Conservation (phyloP, 192 early-diverging fungal genomes). For the Diversispora epigaea region DNA sequence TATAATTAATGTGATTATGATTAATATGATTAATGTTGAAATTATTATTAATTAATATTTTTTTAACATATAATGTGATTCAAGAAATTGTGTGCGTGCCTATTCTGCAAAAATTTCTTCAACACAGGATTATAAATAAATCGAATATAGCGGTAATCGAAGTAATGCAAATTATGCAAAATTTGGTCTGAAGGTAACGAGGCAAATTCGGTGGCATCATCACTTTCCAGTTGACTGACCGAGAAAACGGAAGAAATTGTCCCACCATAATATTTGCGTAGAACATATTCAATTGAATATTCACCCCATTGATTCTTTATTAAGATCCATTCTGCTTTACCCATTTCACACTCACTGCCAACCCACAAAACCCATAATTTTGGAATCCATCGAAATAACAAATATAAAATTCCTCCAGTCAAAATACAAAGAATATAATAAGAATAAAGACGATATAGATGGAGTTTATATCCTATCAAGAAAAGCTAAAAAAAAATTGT, state of each 20-base stretch:
- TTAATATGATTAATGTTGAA: too few species aligned
- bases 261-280: slow-evolving; percentile 62
- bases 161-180: slow-evolving; percentile 46
- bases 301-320: slow-evolving; percentile 66
- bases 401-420: slow-evolving; percentile 68
- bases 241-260: slow-evolving; percentile 70
- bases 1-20: too few species aligned
- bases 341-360: slow-evolving; percentile 61
- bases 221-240: slow-evolving; percentile 46
- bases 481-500: slow-evolving; percentile 36
- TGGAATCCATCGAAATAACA: slow-evolving; percentile 87
- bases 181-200: slow-evolving; percentile 29
- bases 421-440: slow-evolving; percentile 67
- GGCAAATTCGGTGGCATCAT: slow-evolving; percentile 25
- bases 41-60: background rate
- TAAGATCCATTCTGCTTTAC: slow-evolving; percentile 62
- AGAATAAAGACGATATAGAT: slow-evolving; percentile 46
- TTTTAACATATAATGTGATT: background rate
- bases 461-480: slow-evolving; percentile 65
- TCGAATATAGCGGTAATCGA: slow-evolving; percentile 58
- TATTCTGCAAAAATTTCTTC: slow-evolving; percentile 47
- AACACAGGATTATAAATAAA: slow-evolving; percentile 53
- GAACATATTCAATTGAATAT: slow-evolving; percentile 51
- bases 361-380: slow-evolving; percentile 70
- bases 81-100: slow-evolving; percentile 22